Evolutionary conservation across 148 eudicot species (phyloP).

Genomic region (Heliosperma pusillum): DNA sequence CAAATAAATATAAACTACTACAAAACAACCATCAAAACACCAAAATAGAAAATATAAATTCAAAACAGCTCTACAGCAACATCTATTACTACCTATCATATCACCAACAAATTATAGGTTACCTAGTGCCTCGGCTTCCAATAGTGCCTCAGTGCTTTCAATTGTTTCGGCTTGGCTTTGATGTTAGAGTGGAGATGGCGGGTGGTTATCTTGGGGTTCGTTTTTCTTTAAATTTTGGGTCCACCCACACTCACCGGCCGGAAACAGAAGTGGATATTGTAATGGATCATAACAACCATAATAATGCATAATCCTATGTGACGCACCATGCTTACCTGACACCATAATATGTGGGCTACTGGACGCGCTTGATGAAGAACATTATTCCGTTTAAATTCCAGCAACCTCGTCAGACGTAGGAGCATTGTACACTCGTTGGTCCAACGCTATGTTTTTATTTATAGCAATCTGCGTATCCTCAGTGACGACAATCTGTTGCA

Average conservation of each 20-base stretch:
- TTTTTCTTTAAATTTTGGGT: no score
- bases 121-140: no score
- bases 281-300: constrained; percentile 13
- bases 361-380: not conserved
- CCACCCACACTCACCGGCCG: not conserved
- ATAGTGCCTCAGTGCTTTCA: no score
- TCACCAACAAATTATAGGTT: no score
- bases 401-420: constrained; percentile 14
- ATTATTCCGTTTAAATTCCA: not conserved
- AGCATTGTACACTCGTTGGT: not conserved
- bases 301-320: not conserved
- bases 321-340: not conserved
- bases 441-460: not conserved
- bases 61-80: no score
- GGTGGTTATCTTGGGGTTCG: no score
- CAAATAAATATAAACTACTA: no score
- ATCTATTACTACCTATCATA: no score
- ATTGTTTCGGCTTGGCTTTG: no score
- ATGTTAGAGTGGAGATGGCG: not conserved
- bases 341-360: not conserved
- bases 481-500: not conserved
- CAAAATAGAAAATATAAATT: no score
- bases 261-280: constrained; percentile 11
- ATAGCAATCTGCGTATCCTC: not conserved
- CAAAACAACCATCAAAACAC: no score